Evolutionary conservation across 179 eudicot genomes (phyloP).

Genomic region (Beta corolliflora): DNA sequence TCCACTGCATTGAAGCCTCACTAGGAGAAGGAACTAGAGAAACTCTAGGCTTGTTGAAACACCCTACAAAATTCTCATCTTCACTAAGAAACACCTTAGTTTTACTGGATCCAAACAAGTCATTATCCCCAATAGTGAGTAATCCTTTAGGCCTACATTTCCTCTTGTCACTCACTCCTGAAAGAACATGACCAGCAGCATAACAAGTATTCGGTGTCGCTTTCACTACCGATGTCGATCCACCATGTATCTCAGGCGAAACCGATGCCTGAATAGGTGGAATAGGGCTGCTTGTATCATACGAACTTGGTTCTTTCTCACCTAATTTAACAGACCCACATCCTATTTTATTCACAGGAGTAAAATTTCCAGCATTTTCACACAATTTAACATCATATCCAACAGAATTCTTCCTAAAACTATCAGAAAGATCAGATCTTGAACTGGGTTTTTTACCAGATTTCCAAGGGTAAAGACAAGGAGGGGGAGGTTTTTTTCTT

Average conservation of each 20-base stretch:
- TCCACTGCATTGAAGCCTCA: conserved; percentile 75
- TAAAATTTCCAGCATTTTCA: conserved; percentile 14
- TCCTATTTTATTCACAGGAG: conserved; percentile 31
- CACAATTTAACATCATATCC: conserved; percentile 26
- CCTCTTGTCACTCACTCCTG: conserved; percentile 70
- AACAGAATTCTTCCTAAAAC: neutral
- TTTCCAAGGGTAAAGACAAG: conserved; percentile 26
- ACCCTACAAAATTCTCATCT: conserved; percentile 24
- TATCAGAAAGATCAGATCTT: conserved; percentile 15
- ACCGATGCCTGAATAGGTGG: conserved; percentile 68
- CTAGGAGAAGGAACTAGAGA: conserved; percentile 54
- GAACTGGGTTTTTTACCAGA: conserved; percentile 28
- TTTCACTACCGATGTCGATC: conserved; percentile 35
- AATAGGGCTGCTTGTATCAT: conserved; percentile 28
- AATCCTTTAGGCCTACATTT: conserved; percentile 81
- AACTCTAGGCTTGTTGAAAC: conserved; percentile 25
- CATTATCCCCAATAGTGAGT: conserved; percentile 52
- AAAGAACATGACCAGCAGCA: conserved; percentile 72
- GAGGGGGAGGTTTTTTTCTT: conserved; percentile 33
- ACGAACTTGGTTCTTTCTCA: conserved; percentile 22
- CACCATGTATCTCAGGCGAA: conserved; percentile 73
- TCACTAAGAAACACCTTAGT: conserved; percentile 20
- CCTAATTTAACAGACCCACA: conserved; percentile 28
- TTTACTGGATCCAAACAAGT: conserved; percentile 37
- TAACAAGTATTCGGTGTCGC: conserved; percentile 57